Conservation (phyloP, 2,329 filamentous ascomycete species). For the Aspergillus glaucus region DNA sequence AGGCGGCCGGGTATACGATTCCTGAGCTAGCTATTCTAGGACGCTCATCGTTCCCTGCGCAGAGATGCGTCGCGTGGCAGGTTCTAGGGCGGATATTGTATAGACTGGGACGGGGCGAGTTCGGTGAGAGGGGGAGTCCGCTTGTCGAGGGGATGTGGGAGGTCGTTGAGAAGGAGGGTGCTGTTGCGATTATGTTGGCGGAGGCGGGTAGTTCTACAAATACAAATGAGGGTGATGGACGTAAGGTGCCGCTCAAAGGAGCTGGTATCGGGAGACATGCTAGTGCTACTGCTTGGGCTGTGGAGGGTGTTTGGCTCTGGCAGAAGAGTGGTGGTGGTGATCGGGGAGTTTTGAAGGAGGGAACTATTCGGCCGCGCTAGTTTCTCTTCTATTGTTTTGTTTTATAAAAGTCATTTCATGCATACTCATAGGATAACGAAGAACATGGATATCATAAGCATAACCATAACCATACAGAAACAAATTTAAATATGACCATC, state of each 20-base stretch:
- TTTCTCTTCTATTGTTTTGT: not conserved
- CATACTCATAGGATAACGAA: not conserved
- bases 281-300: conserved; percentile 75
- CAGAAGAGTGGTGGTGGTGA: conserved; percentile 56
- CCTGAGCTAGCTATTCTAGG: conserved; percentile 75
- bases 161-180: conserved; percentile 66
- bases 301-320: conserved; percentile 88
- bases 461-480: not conserved
- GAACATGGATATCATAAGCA: conserved; percentile 1
- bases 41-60: conserved; percentile 73
- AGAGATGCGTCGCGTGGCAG: conserved; percentile 87
- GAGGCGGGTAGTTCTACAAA: conserved; percentile 53
- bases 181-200: conserved; percentile 69
- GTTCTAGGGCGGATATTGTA: conserved; percentile 81
- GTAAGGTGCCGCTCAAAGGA: not conserved
- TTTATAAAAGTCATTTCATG: not conserved
- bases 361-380: conserved; percentile 19
- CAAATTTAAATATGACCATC: conserved; percentile 4
- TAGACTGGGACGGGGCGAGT: conserved; percentile 68
- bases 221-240: conserved; percentile 8
- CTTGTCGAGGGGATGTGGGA: conserved; percentile 78
- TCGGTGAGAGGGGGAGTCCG: conserved; percentile 55
- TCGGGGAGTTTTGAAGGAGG: conserved; percentile 33
- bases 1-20: conserved; percentile 90
- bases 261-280: conserved; percentile 53